Evolutionary conservation across 2,329 filamentous ascomycete genomes (phyloP).

Genomic region (Curvularia eragrostidis): DNA sequence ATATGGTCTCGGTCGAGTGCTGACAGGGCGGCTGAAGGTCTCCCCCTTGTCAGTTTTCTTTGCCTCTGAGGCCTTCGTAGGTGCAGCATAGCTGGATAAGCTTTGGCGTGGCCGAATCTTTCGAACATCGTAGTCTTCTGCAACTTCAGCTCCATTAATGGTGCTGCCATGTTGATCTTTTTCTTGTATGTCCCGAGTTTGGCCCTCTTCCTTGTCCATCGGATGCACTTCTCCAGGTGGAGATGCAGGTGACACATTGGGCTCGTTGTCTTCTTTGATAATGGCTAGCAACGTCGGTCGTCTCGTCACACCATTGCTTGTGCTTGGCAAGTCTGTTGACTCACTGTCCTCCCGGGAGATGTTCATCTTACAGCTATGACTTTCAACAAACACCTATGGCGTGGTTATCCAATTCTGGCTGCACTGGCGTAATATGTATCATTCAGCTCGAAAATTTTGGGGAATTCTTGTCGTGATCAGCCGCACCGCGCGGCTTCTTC

Average conservation of each 20-base stretch:
- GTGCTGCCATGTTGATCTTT: too few relatives aligned
- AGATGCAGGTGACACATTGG: neutral
- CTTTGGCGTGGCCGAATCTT: neutral
- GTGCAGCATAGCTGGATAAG: constrained; percentile 4
- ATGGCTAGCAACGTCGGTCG: neutral
- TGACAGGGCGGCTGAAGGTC: neutral
- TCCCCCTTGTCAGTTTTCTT: constrained; percentile 16
- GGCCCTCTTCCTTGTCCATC: neutral
- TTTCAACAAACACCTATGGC: neutral
- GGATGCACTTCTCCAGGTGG: neutral
- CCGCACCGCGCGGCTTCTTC: neutral
- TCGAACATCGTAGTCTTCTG: neutral
- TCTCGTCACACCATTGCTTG: neutral
- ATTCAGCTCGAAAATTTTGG: neutral
- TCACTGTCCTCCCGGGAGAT: neutral
- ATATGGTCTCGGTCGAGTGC: neutral
- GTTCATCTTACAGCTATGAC: neutral
- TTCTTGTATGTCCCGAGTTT: neutral
- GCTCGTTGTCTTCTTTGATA: neutral
- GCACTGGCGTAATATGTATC: too few relatives aligned
- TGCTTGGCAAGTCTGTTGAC: neutral
- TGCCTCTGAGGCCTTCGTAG: constrained; percentile 11
- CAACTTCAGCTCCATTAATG: neutral
- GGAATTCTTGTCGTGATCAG: neutral
- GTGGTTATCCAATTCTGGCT: neutral